Conservation (phyloP, 306 rosid genomes). For the Acacia melanoxylon region DNA sequence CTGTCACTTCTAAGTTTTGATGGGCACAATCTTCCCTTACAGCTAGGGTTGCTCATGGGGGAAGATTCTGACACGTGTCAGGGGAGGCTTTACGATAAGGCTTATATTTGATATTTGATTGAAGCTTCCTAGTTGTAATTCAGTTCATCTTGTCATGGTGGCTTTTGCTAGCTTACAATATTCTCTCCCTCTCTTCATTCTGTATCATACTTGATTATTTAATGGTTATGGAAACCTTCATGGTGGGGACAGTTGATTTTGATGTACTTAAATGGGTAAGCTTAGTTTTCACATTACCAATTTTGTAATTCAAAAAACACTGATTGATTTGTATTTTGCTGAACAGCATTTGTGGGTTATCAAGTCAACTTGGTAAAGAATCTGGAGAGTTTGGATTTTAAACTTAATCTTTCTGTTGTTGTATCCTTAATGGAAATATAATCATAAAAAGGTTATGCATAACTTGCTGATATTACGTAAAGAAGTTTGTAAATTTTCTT, state of each 20-base stretch:
- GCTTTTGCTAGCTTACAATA: constrained; percentile 31
- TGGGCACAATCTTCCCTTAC: constrained; percentile 18
- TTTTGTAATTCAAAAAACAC: constrained; percentile 14
- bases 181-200: constrained; percentile 21
- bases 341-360: background rate
- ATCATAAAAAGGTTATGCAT: background rate
- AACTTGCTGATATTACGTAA: background rate
- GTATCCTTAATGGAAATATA: background rate
- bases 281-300: background rate
- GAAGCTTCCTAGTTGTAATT: constrained; percentile 35
- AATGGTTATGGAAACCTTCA: constrained; percentile 27
- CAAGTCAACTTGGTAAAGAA: background rate
- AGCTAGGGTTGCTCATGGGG: background rate
- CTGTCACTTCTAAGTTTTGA: constrained; percentile 25
- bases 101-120: constrained; percentile 41
- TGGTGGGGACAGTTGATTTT: constrained; percentile 12
- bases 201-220: constrained; percentile 48
- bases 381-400: background rate
- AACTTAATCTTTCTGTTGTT: background rate
- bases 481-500: background rate
- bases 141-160: constrained; percentile 35
- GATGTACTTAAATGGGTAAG: constrained; percentile 31
- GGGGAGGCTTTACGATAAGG: background rate
- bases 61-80: background rate
- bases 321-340: constrained; percentile 25